phyloP scores from a whole-genome alignment of 1,284 basidiomycete genomes.

The Hypsizygus ulmarius region DNA sequence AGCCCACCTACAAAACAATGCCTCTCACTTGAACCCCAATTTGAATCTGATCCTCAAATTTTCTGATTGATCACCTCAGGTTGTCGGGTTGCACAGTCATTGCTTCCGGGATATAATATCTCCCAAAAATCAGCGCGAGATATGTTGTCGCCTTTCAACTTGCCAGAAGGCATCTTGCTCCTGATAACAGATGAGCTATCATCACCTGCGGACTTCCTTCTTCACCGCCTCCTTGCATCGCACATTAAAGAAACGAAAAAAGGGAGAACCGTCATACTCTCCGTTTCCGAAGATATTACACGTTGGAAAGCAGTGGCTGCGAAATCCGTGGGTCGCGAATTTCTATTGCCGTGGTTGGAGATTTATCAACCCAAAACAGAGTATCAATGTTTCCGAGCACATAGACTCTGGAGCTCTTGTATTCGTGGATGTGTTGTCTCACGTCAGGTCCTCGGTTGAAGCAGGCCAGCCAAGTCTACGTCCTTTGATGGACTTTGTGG shows the following conservation, averaged over 20 bases:
- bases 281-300: conserved; percentile 52
- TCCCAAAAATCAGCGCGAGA: not conserved
- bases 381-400: conserved; percentile 49
- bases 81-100: too few species aligned
- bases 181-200: conserved; percentile 66
- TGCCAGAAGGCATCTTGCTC: conserved; percentile 46
- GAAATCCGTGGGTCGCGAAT: conserved; percentile 47
- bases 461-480: conserved; percentile 26
- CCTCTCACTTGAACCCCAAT: too few species aligned
- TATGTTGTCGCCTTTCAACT: conserved; percentile 45
- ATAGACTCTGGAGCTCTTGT: conserved; percentile 41
- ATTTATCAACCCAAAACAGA: conserved; percentile 34
- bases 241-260: conserved; percentile 48
- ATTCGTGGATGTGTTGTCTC: conserved; percentile 49
- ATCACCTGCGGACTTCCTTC: conserved; percentile 65
- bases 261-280: conserved; percentile 47
- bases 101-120: too few species aligned
- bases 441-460: conserved; percentile 19
- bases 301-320: conserved; percentile 61
- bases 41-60: too few species aligned
- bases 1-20: too few species aligned
- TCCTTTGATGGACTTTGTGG: conserved; percentile 16
- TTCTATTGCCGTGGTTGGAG: not conserved
- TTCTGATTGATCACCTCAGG: too few species aligned
- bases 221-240: conserved; percentile 48